Base-by-base conservation (phyloP, 2,329 filamentous ascomycete species). In the Venturia aucupariae region DNA sequence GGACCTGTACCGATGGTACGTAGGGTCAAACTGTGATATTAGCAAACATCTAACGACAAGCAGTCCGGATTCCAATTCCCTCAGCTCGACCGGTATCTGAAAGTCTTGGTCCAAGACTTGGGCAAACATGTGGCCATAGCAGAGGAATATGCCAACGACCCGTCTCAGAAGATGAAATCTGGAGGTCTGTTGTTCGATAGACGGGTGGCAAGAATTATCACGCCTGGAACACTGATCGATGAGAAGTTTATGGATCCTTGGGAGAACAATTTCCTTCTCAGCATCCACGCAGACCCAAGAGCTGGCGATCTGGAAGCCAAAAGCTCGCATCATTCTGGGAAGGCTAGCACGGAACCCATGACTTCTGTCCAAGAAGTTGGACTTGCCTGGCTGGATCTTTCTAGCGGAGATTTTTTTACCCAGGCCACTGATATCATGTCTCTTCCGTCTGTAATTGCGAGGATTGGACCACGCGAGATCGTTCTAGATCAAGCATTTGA, bases 211-310 rank as follows among this genome's bases (percentile, higher is more conserved):
- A 87, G 94, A 65, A 88, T 99, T 69, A 86, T 99, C 71, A 97
- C 94, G 0, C 92, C 94, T 0, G 94, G 94, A 24, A 99, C 94
- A 1, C 80, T 99, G 63, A 96, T 99, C 68, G 94, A 99, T 75
- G 94, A 99, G 76, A 92, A 92, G 70, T 99, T 97, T 75, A 92
- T 99, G 81, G 90, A 97, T 73, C 90, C 92, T 1, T 93, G 90
- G 72, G 86, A 90, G 70, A 97, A 94, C 76, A 97, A 97, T 73
- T 99, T 93, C 74, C 82, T 97, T 41, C 84, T 97, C 73, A 88
- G 90, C 44, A 83, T 97, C 60, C 85, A 95, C 71, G 74, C 89
- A 35, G 75, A 81, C 19, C 66, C 66, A 44, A 27, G 19, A 39
- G 64, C 67, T 65, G 4, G 66, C 70, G 27, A 69, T 70, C 27